Conservation (phyloP, 805 yeast genomes). For the Wickerhamomyces chaumierensis region DNA sequence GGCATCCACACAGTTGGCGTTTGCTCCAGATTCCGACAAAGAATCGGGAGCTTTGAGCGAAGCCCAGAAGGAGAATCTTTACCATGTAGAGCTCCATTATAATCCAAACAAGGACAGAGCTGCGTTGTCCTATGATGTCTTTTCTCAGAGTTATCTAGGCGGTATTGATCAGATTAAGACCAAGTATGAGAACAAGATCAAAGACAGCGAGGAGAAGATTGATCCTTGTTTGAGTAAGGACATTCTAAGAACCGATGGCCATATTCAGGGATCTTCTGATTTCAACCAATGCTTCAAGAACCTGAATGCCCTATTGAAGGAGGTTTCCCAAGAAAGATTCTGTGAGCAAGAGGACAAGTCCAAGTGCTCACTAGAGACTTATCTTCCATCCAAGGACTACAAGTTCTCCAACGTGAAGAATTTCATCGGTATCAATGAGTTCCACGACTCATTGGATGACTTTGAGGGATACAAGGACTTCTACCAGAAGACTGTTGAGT, state of each 20-base stretch:
- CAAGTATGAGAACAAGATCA: conserved; percentile 30
- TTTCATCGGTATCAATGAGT: conserved; percentile 57
- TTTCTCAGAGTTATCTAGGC: conserved; percentile 47
- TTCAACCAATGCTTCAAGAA: conserved; percentile 34
- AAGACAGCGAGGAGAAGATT: conserved; percentile 6
- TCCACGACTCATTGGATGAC: conserved; percentile 50
- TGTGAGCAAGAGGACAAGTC: conserved; percentile 12
- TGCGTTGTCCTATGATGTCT: conserved; percentile 29
- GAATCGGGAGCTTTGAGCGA: too few species aligned
- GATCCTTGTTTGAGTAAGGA: conserved; percentile 55
- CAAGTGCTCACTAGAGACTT: neutral
- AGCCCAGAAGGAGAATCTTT: conserved; percentile 33
- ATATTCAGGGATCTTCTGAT: conserved; percentile 40
- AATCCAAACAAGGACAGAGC: conserved; percentile 17
- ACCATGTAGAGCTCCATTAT: conserved; percentile 31
- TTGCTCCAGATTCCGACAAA: conserved; percentile 36
- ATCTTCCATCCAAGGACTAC: neutral
- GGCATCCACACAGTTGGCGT: conserved; percentile 75
- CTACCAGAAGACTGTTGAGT: conserved; percentile 31
- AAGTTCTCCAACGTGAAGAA: conserved; percentile 29
- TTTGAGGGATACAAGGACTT: conserved; percentile 27
- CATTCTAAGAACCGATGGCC: conserved; percentile 11
- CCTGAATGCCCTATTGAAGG: conserved; percentile 33
- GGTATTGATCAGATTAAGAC: conserved; percentile 48
- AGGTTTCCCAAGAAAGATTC: conserved; percentile 12